Percentiles rank a stretch among this genome's conserved stretches.
Conservation (phyloP, 139 green algal species). For the Picochlorum costavermella region DNA sequence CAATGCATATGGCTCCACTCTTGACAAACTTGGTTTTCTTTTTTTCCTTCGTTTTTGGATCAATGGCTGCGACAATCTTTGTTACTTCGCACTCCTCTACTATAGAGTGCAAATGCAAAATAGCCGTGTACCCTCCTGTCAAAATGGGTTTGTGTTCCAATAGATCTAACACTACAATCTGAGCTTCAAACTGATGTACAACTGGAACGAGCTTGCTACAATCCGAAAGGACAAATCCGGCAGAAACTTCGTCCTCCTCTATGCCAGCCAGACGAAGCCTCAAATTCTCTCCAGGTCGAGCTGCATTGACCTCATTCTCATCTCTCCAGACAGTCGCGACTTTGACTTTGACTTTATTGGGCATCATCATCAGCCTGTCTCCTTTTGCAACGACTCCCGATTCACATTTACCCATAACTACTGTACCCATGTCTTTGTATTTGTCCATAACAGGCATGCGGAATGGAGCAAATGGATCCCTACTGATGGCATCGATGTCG, state of each 20-base stretch:
- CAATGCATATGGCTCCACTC: conserved; percentile 43
- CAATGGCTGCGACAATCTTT: conserved; percentile 65
- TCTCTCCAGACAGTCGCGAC: conserved; percentile 84
- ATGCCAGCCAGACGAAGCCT: conserved; percentile 63
- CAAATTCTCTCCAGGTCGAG: conserved; percentile 76
- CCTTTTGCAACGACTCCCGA: conserved; percentile 71
- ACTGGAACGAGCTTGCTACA: conserved; percentile 53
- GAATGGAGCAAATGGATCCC: conserved; percentile 62
- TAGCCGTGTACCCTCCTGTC: conserved; percentile 79
- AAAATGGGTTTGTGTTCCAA: conserved; percentile 97
- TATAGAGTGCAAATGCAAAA: conserved; percentile 80
- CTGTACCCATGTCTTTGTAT: conserved; percentile 92
- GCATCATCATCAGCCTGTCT: conserved; percentile 85
- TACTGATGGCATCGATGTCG: conserved; percentile 52
- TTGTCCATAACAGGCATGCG: conserved; percentile 95
- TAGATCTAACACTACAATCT: conserved; percentile 66
- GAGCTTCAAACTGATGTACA: conserved; percentile 78
- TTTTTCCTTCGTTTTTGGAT: conserved; percentile 79
- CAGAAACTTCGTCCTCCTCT: conserved; percentile 77
- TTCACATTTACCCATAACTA: conserved; percentile 98
- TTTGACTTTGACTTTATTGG: conserved; percentile 85
- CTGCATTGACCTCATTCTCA: conserved; percentile 74
- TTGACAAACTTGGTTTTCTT: conserved; percentile 79
- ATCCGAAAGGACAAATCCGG: conserved; percentile 84
- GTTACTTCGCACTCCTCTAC: conserved; percentile 95